These are phyloP conservation scores for Neofusicoccum cordaticola DNA, from an alignment of 2,329 filamentous ascomycete genomes.

Conservation along the genomic window DNA sequence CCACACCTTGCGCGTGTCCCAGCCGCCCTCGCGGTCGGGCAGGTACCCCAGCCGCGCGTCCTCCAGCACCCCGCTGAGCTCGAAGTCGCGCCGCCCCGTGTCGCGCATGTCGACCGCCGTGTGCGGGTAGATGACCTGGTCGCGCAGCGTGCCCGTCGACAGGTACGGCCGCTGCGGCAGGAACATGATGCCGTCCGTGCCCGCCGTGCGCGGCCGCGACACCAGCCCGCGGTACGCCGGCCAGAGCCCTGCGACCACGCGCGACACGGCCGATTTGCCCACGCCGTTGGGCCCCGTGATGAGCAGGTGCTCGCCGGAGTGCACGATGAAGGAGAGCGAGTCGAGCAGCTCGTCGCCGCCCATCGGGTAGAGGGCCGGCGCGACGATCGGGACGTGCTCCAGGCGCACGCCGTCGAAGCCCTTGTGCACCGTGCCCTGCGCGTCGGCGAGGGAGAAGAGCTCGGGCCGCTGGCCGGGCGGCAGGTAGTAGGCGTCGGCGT, in stretches of 20 bases:
- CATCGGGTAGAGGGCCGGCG: slow-evolving; percentile 80
- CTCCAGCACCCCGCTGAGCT: slow-evolving; percentile 75
- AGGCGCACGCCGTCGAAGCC: slow-evolving; percentile 93
- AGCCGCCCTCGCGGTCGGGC: slow-evolving; percentile 87
- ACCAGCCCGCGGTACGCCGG: slow-evolving; percentile 92
- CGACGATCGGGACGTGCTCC: slow-evolving; percentile 89
- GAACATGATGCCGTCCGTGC: slow-evolving; percentile 96
- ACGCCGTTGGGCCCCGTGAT: slow-evolving; percentile 95
- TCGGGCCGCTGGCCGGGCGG: slow-evolving; percentile 67
- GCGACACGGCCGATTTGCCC: slow-evolving; percentile 84
- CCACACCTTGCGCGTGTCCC: slow-evolving; percentile 97
- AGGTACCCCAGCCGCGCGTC: slow-evolving; percentile 85
- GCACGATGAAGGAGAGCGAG: slow-evolving; percentile 82
- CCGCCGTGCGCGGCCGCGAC: slow-evolving; percentile 75
- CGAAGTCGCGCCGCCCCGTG: slow-evolving; percentile 71
- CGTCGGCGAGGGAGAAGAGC: slow-evolving; percentile 83
- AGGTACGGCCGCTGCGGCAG: slow-evolving; percentile 91
- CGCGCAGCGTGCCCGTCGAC: slow-evolving; percentile 84
- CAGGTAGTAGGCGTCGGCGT: slow-evolving; percentile 81
- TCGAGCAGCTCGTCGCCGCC: slow-evolving; percentile 91
- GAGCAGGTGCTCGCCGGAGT: slow-evolving; percentile 85
- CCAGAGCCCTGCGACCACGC: slow-evolving; percentile 90
- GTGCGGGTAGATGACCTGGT: slow-evolving; percentile 97
- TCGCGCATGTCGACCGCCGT: slow-evolving; percentile 91
- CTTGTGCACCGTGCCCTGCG: slow-evolving; percentile 89